Base-by-base conservation (phyloP, 345 rosid species). In the Mangifera indica region DNA sequence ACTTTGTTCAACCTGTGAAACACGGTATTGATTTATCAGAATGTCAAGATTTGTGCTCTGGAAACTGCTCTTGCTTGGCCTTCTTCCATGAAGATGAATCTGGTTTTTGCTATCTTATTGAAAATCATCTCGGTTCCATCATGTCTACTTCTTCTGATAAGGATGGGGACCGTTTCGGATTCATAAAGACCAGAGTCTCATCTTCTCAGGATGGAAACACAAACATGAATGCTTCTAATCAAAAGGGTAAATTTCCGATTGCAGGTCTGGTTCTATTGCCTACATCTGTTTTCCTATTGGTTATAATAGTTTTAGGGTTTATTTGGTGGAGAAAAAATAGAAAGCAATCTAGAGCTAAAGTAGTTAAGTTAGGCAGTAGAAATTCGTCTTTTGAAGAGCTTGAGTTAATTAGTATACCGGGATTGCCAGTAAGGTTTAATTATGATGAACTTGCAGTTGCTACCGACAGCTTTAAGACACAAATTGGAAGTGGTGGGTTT, bases 401-500 rank as follows among this genome's bases (percentile, higher is more conserved):
- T 44, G 75, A 63, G 54, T 29, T 72, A 2, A 42, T 63, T 11
- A n/a, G 22, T 13, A 72, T 72, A 7, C 49, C 75, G 51, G 69
- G 48, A 5, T 37, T 73, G 57, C 81, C 69, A 2, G 60, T 22
- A 10, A 63, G 71, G 72, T 73, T 69, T 60, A 10, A 65, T 26
- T 78, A 68, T 49, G 49, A 58, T 17, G 74, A 63, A 4, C 59
- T 78, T 37, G 61, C 44, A 3, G 45, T 37, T 11, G 71, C 74
- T 1, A 78, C 81, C 11, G 53, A 73, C 2, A 52, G 69, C 21
- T 78, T 78, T 65, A 21, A 15, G 11, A 20, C 58, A 29, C 60
- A 40, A 20, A 73, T 73, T 49, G 81, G 81, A 2, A 42, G 62
- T 8, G 81, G 81, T 25, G 81, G 81, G n/a, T 78, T 78, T 15